Evolutionary conservation across 2,329 filamentous ascomycete genomes (phyloP), one percentile per base, ranked within the genome.

Genomic region (Stagonosporopsis rhizophila): DNA sequence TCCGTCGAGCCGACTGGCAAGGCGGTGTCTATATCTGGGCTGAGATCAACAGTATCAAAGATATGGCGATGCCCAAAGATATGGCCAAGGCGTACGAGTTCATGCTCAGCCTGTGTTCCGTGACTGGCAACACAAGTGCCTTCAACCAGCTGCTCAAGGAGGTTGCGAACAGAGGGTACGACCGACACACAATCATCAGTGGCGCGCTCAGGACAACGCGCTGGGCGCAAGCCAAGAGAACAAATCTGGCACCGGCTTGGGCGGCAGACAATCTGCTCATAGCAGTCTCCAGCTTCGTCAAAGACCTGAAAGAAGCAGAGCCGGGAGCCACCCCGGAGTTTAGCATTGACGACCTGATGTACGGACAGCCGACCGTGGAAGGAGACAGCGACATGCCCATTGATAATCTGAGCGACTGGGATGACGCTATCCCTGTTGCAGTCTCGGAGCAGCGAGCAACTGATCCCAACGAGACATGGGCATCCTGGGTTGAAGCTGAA

Each of bases 11-110:
- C 11, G 78, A 81, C 51, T 67, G 70, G 71, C 57, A 71, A 40
- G 67, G 66, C 12, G 72, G 70, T 2, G 46, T 71, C 14, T 71
- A 75, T 19, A 63, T 81, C 0, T 82, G 79, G 80, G 64, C 73
- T 14, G 74, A 80, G 52, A 78, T 81, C n/a, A 68, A 57, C 40
- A 65, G 58, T 45, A 74, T 76, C 58, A 69, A 69, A 22, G 23
- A 54, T 4, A 61, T 52, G 35, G 61, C 62, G 14, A 68, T 66
- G 35, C 52, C 50, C 3, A 42, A 41, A 2, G 64, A 71, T 23
- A 66, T 72, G 61, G 57, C 61, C 6, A 66, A 65, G 45, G 72
- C 70, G 23, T 75, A 75, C 44, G 55, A 66, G 12, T 61, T 66
- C 22, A 75, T 75, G 67, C 59, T 75, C 22, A 65, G 67, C 40